phyloP scores from a whole-genome alignment of 2,329 filamentous ascomycete species.

The Monosporascus sp. region DNA sequence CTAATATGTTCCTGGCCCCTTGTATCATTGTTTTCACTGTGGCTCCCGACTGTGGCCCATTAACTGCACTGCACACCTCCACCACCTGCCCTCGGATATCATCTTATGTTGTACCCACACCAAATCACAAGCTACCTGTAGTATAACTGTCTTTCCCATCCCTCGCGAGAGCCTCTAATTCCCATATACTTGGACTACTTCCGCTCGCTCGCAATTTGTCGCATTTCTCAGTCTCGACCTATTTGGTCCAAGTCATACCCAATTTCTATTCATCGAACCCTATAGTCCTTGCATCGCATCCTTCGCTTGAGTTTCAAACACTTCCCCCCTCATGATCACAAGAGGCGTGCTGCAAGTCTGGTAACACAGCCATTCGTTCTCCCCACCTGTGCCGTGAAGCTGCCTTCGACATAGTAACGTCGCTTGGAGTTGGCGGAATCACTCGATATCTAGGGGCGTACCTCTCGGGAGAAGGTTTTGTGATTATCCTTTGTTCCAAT shows the following conservation, averaged over 20 bases:
- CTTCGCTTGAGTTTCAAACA: background rate
- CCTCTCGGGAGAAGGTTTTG: background rate
- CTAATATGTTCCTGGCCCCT: background rate
- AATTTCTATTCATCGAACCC: background rate
- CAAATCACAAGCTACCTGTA: constrained; percentile 7
- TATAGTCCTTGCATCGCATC: background rate
- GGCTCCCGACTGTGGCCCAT: background rate
- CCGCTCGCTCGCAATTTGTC: constrained; percentile 1
- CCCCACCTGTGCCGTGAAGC: background rate
- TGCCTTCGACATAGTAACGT: background rate
- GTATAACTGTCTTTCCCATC: constrained; percentile 4
- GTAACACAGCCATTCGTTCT: background rate
- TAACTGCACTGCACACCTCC: background rate
- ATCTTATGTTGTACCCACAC: constrained; percentile 6
- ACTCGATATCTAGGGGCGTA: background rate
- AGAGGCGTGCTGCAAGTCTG: background rate
- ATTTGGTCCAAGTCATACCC: background rate
- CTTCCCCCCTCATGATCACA: background rate
- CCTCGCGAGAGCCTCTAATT: constrained; percentile 6
- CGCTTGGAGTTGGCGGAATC: background rate
- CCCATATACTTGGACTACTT: constrained; percentile 7
- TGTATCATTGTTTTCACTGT: background rate
- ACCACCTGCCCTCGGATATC: constrained; percentile 1
- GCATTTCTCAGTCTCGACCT: background rate
- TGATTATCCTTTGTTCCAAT: background rate